Conservation (phyloP, 306 rosid species). For the Hippophae tibetana region DNA sequence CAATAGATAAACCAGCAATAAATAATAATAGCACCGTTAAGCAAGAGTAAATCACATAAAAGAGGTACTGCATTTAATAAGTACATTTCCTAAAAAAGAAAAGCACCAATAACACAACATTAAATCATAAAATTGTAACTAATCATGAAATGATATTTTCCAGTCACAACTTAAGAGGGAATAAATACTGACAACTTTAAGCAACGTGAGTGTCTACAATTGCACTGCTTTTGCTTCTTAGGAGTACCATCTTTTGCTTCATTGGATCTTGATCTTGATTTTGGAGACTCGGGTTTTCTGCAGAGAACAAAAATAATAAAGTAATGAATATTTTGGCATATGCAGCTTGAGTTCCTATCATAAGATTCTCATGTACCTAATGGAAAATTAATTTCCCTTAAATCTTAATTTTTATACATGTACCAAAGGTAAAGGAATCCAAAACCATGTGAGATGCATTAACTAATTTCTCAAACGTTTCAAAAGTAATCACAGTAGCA, state of each 20-base stretch:
- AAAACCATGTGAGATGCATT: background rate
- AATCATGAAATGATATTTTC: background rate
- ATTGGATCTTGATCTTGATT: slow-evolving; percentile 62
- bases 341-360: slow-evolving; percentile 15
- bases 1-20: too few relatives aligned
- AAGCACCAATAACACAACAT: too few relatives aligned
- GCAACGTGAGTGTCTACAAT: slow-evolving; percentile 91
- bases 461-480: background rate
- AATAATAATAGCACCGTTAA: too few relatives aligned
- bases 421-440: background rate
- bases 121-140: too few relatives aligned
- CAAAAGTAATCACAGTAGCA: background rate
- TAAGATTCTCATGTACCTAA: slow-evolving; percentile 14
- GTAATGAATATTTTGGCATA: slow-evolving; percentile 16
- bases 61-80: too few relatives aligned
- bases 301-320: slow-evolving; percentile 20
- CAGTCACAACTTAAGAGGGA: slow-evolving; percentile 8
- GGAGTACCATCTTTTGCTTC: slow-evolving; percentile 80
- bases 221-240: slow-evolving; percentile 95
- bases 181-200: slow-evolving; percentile 74
- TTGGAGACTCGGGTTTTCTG: slow-evolving; percentile 94
- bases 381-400: slow-evolving; percentile 6
- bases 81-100: background rate
- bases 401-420: background rate
- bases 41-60: too few relatives aligned